Evolutionary conservation across 2,329 filamentous ascomycete genomes (phyloP), one percentile per base, ranked within the genome.

Genomic region (Nothomitra cinnamomea): DNA sequence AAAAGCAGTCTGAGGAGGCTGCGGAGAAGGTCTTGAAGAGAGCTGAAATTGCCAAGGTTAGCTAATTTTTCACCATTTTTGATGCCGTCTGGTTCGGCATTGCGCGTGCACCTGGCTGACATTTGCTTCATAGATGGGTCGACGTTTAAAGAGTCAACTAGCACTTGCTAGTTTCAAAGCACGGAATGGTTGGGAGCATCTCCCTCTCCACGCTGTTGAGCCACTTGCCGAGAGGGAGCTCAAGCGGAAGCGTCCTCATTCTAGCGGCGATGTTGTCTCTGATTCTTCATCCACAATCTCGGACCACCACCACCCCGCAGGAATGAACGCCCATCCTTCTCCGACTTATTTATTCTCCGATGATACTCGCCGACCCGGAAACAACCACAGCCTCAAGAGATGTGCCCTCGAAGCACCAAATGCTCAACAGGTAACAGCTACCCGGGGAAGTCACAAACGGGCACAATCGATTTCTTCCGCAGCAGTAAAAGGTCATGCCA

Each of bases 101-200:
- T 35, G 45, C 28, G 3, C 25, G 4, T 49, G 24, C 25, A 59
- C 58, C 38, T 62, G 61, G 54, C 62, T 64, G 24, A 53, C 54
- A 51, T 60, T 60, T 51, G 65, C 45, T 7, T 17, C 15, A 2
- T 10, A 96, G 92, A 94, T 98, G 73, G 92, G 89, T 61, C 78
- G 90, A 66, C 85, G 85, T 63, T 75, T 98, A 54, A 88, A 96
- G 71, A 88, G 94, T 72, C 87, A 90, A 58, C 80, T 98, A 56
- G 90, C 92, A 56, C 80, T 96, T 58, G 92, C 92, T 65, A 92
- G 94, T 69, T 92, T 95, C 77, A 96, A 96, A 72, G 88, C 92
- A 60, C 88, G 94, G 70, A 85, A 94, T 71, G 89, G 89, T 66
- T 94, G 88, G 82, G 85, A 95, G 69, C 86, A 92, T 67, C 77